A percentile compares a stretch with the other conserved stretches of the same genome.
phyloP scores from a whole-genome alignment of 1,139 yeast genomes.

The Tardiomyces digboiensis region DNA sequence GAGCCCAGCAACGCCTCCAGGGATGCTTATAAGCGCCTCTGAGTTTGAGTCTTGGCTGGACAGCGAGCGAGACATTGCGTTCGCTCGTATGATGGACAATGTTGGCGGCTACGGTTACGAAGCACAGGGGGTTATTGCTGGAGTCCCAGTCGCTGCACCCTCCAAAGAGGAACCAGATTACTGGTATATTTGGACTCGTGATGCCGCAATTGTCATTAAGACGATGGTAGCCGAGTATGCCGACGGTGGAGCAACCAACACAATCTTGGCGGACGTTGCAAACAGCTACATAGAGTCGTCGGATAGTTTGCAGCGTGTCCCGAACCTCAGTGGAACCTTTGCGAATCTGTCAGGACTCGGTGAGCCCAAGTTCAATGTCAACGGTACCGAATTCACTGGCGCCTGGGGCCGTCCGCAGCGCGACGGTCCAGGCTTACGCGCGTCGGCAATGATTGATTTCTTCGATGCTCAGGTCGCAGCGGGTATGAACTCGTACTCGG shows the following conservation, averaged over 20 bases:
- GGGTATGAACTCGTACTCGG: conserved; percentile 27
- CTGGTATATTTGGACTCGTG: conserved; percentile 86
- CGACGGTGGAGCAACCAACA: neutral
- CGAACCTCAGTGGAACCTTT: conserved; percentile 62
- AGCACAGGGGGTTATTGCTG: neutral
- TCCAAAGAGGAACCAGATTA: conserved; percentile 63
- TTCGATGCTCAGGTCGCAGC: conserved; percentile 31
- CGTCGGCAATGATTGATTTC: conserved; percentile 53
- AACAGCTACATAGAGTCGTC: neutral
- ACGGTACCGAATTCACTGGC: conserved; percentile 50
- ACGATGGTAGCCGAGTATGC: conserved; percentile 47
- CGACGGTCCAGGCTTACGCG: conserved; percentile 88
- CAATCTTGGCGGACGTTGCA: neutral
- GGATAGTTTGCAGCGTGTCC: conserved; percentile 44
- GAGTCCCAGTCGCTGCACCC: conserved; percentile 58
- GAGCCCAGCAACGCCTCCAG: too few relatives aligned
- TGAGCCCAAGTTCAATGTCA: conserved; percentile 75
- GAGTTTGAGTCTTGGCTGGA: conserved; percentile 1
- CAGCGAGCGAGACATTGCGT: neutral
- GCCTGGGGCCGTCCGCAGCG: conserved; percentile 95
- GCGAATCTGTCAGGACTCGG: conserved; percentile 52
- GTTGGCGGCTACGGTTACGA: conserved; percentile 3
- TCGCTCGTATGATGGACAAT: conserved; percentile 1
- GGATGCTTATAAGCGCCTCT: neutral
- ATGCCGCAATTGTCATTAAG: conserved; percentile 73